Evolutionary conservation across 2,329 filamentous ascomycete genomes (phyloP), one percentile per base, ranked within the genome.

Genomic region (Colletotrichum shisoi): DNA sequence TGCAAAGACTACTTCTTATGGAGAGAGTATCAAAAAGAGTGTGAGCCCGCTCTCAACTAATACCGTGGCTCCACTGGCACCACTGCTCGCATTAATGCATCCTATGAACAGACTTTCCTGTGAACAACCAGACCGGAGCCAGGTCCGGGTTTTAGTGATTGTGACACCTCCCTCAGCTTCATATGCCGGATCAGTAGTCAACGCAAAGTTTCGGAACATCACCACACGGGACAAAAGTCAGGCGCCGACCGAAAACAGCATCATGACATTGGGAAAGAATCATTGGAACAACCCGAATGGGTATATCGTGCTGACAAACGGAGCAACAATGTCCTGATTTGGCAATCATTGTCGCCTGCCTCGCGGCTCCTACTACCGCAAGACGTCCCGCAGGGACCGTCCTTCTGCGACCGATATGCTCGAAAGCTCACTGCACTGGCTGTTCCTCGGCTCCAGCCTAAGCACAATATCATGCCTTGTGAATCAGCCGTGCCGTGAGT

Each of bases 311-410:
- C 37, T 60, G 19, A 40, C 19, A 19, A 48, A n/a, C 24, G n/a
- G 37, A 42, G 19, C 34, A 54, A 48, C 37, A 57, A 44, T 49
- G 57, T 15, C 44, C 24, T 31, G n/a, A 37, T 51, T 39, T 56
- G 51, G 44, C 21, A 24, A 15, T 15, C 12, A 7, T 58, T 53
- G 40, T 48, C 48, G 44, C 42, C 37, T 64, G 52, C 39, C n/a
- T 21, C 8, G 19, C 45, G 15, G 37, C 34, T 7, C 3, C 9
- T 31, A 59, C 57, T 13, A 51, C 24, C 24, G 24, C 45, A 19
- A 39, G 37, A 46, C 12, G 17, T 44, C 15, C 63, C 63, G 59
- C 63, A 66, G 49, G 27, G 59, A 31, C 63, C 46, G 45, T 63
- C 39, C 31, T 12, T 63, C 63, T 57, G 63, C 52, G 59, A 67